Evolutionary conservation across 768 basidiomycete genomes (phyloP).

Genomic region (Termitomyces eurrhizus): DNA sequence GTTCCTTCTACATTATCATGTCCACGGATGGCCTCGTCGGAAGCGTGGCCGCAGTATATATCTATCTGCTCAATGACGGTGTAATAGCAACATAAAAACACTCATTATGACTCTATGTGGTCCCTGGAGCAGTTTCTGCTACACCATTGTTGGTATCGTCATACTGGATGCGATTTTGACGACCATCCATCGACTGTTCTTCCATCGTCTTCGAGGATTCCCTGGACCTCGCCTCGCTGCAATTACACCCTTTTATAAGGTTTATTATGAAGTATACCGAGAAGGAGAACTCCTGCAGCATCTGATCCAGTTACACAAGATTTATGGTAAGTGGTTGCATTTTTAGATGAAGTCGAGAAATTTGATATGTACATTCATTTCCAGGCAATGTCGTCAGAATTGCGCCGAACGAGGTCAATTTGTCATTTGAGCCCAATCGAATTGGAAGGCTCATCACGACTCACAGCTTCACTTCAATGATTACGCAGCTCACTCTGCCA

Average conservation of each 20-base stretch:
- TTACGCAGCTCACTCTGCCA: slow-evolving; percentile 27
- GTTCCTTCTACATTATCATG: slow-evolving; percentile 2
- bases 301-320: slow-evolving; percentile 26
- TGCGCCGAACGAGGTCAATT: slow-evolving; percentile 33
- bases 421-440: neutral
- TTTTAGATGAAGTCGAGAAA: neutral
- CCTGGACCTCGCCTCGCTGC: slow-evolving; percentile 34
- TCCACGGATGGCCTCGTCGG: slow-evolving; percentile 11
- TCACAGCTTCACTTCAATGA: slow-evolving; percentile 36
- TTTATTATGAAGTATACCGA: slow-evolving; percentile 30
- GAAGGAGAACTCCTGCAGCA: slow-evolving; percentile 29
- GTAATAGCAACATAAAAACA: neutral
- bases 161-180: slow-evolving; percentile 11
- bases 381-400: slow-evolving; percentile 36
- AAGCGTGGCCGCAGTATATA: slow-evolving; percentile 5
- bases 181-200: slow-evolving; percentile 22
- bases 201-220: slow-evolving; percentile 30
- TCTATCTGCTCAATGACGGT: slow-evolving; percentile 4
- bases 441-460: neutral
- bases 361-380: neutral
- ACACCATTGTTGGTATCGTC: neutral
- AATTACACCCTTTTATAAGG: slow-evolving; percentile 27
- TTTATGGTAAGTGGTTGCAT: slow-evolving; percentile 24
- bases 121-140: neutral
- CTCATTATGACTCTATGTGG: neutral